Base-by-base conservation (phyloP, 2,329 filamentous ascomycete genomes). In the Verticillium dahliae region DNA sequence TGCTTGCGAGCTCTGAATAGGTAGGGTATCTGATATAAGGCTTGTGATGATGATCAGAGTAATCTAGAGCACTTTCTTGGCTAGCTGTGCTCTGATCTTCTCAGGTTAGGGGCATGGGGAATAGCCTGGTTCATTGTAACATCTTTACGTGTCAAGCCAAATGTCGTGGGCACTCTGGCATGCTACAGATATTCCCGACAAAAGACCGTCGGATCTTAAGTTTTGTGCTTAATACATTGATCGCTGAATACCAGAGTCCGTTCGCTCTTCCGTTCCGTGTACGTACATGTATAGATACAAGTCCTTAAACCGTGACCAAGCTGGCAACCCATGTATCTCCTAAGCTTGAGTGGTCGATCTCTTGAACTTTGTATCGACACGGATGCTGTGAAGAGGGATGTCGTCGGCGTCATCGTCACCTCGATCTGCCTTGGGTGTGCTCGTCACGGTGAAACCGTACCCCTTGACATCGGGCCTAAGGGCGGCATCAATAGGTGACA, bases 351-450 rank as follows among this genome's bases (percentile, higher is more conserved):
- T 57, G 15, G 55, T 35, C 10, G 71, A 70, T 27, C 69, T 73
- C 34, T 70, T 67, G 60, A 78, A 73, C 10, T 75, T 72, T 14
- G 57, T 76, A 1, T 76, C 67, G 2, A 78, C 74, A n/a, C 71
- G 64, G 10, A 78, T 78, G 1, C 72, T 70, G 41, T 76, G 71
- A 41, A 78, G 61, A 1, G 75, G 74, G 33, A 77, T 71, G 22
- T 76, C 75, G 31, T 78, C 74, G 1, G 70, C 73, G 59, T 69
- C 70, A 14, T 68, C 63, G 33, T 70, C 69, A 1, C 67, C 67
- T 4, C 65, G 65, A 4, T 71, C 68, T 1, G 59, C 62, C n/a
- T 63, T 68, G 1, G 71, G 69, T 57, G 69, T 73, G 6, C 69
- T 73, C 34, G 69, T 71, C 2, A 74, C 70, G 0, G 68, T 72